These are phyloP conservation scores for Kwoniella dendrophila DNA, from an alignment of 768 basidiomycete species.

Conservation along the genomic window DNA sequence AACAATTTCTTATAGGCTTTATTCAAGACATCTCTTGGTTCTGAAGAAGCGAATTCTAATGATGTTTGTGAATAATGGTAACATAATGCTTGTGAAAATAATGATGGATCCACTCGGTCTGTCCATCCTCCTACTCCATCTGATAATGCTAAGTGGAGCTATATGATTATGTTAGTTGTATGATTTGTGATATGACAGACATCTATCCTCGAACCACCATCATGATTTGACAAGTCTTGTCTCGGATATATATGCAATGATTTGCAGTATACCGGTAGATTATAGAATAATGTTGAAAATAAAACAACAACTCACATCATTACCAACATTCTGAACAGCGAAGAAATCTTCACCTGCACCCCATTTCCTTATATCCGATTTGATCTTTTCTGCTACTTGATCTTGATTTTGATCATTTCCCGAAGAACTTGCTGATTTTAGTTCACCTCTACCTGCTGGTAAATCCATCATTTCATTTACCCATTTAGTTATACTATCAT, in stretches of 20 bases:
- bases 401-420: slow-evolving; percentile 27
- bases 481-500: slow-evolving; percentile 42
- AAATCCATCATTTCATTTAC: slow-evolving; percentile 43
- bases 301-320: slow-evolving; percentile 29
- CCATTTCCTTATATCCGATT: slow-evolving; percentile 42
- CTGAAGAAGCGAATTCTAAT: slow-evolving; percentile 11
- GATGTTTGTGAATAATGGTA: slow-evolving; percentile 61
- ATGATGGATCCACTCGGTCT: slow-evolving; percentile 79
- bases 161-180: slow-evolving; percentile 5
- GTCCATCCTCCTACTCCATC: slow-evolving; percentile 94
- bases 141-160: slow-evolving; percentile 69
- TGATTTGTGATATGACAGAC: too few relatives aligned
- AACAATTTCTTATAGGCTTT: slow-evolving; percentile 46
- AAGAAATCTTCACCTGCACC: slow-evolving; percentile 56
- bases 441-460: slow-evolving; percentile 47
- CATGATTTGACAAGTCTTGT: too few relatives aligned
- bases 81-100: slow-evolving; percentile 91
- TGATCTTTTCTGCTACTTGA: too few relatives aligned
- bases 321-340: slow-evolving; percentile 38
- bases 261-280: too few relatives aligned
- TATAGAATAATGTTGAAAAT: background rate
- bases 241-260: too few relatives aligned
- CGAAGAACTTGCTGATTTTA: slow-evolving; percentile 43
- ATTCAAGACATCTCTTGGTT: slow-evolving; percentile 40
- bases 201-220: too few relatives aligned